phyloP scores from a whole-genome alignment of 495 filamentous ascomycete species.

The Talaromyces liani region DNA sequence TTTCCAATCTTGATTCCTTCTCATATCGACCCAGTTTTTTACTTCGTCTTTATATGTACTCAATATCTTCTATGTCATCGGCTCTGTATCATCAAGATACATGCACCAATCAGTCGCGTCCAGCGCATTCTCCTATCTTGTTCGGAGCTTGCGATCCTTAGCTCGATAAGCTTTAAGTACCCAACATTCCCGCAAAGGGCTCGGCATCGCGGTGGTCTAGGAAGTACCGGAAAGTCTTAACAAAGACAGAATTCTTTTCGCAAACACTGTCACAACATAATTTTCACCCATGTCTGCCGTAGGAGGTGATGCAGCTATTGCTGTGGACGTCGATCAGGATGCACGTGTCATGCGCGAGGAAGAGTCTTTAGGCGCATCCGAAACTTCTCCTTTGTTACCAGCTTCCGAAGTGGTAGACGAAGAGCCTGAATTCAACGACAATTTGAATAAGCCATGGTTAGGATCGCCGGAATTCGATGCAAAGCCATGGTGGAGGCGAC shows the following conservation, averaged over 20 bases:
- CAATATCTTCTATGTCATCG: neutral
- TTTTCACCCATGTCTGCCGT: slow-evolving; percentile 8
- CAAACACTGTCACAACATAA: neutral
- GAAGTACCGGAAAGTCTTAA: neutral
- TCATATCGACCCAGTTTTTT: neutral
- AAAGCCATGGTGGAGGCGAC: slow-evolving; percentile 62
- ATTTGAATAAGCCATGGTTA: slow-evolving; percentile 23
- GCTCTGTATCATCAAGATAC: neutral
- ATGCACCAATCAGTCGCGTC: neutral
- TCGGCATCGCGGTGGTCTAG: neutral
- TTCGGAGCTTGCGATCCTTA: neutral
- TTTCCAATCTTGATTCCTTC: neutral
- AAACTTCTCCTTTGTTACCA: slow-evolving; percentile 32
- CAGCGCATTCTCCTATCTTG: neutral
- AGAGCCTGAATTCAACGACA: slow-evolving; percentile 10
- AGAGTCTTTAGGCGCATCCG: slow-evolving; percentile 11
- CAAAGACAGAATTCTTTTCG: neutral
- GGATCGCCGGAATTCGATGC: slow-evolving; percentile 53
- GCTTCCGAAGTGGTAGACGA: slow-evolving; percentile 9
- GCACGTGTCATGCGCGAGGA: slow-evolving; percentile 21
- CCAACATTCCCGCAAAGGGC: neutral
- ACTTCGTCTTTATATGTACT: neutral
- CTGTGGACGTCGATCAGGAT: slow-evolving; percentile 28
- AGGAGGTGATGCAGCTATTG: slow-evolving; percentile 20
- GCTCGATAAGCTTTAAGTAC: neutral